Base-by-base conservation (phyloP, 208 protist genomes). In the Herpetomonas samuelpessoai region DNA sequence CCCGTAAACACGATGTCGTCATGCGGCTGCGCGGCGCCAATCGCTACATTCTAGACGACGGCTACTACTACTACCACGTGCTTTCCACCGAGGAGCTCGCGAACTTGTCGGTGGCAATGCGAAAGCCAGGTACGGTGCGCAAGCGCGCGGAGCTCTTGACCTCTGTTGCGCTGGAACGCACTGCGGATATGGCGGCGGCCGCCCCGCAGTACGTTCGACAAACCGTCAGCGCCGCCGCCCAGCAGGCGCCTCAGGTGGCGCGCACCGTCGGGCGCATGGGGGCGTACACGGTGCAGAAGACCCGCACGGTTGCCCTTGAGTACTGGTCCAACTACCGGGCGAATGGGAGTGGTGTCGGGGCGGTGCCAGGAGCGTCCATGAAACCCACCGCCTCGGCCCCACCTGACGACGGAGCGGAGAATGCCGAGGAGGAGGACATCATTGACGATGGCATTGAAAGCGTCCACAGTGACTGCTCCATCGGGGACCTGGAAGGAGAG, bases 21-120 rank as follows among this genome's bases (percentile, higher is more conserved):
- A 51, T 72, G 39, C 60, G 68, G 22, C 62, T 81, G 21, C 73
- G 74, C 29, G 86, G 65, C 52, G 71, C 67, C 25, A 81, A 81
- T 52, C 53, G 65, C 22, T 74, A 61, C 59, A 74, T 86, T 55
- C 63, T 90, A 16, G 67, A 78, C 27, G 83, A 90, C 56, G 79
- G 79, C 28, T 68, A 62, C 53, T 76, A 78, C 29, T 77, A 82
- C 64, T 90, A 75, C 60, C 70, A 81, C 52, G 83, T 86, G 30
- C 69, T 86, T 29, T 60, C 62, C 2, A 59, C 64, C 1, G 68
- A 83, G 31, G 79, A 90, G 51, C 63, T 76, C 44, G 60, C 48
- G n/a, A 47, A 62, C 2, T 44, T 90, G 2, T 63, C 68, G 38
- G 79, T 66, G 54, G 56, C 72, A 9, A 62, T 79, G 25, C 75